Conservation (phyloP, 441 rosid genomes). For the Pelargonium cotyledonis region DNA sequence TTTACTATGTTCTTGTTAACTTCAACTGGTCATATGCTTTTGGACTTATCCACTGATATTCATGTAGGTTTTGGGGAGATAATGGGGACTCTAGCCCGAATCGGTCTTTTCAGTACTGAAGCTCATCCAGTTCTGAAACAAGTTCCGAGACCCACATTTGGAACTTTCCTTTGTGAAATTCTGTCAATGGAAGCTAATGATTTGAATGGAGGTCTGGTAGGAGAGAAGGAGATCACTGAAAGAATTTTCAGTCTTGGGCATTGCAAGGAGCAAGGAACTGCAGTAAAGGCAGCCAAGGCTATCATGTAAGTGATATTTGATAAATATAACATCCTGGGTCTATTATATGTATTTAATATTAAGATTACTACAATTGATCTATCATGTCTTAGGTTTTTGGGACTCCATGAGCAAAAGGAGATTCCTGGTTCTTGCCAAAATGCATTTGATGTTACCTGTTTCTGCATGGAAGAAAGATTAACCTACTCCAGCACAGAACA, state of each 20-base stretch:
- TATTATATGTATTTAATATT: background rate
- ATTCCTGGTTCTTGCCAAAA: constrained; percentile 54
- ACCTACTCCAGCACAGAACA: constrained; percentile 64
- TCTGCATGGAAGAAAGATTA: constrained; percentile 76
- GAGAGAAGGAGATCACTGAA: constrained; percentile 54
- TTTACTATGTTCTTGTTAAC: background rate
- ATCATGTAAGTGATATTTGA: constrained; percentile 40
- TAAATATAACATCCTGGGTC: background rate
- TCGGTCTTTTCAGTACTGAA: constrained; percentile 51
- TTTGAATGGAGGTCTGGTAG: constrained; percentile 23
- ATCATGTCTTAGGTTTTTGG: constrained; percentile 54
- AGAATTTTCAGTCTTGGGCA: constrained; percentile 55
- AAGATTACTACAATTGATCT: constrained; percentile 9
- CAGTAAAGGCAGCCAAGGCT: constrained; percentile 61
- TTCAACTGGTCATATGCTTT: background rate
- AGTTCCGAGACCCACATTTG: constrained; percentile 41
- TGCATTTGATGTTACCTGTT: constrained; percentile 60
- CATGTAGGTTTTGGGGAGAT: constrained; percentile 60
- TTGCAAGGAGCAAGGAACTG: constrained; percentile 49
- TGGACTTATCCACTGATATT: constrained; percentile 4
- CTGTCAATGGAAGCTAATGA: constrained; percentile 32
- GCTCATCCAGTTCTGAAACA: constrained; percentile 38
- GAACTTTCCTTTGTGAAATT: constrained; percentile 45
- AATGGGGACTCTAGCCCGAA: constrained; percentile 64
- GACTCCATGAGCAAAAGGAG: constrained; percentile 54